These are phyloP conservation scores for Oldenlandia corymbosa DNA, from an alignment of 257 asterid species.

Conservation along the genomic window DNA sequence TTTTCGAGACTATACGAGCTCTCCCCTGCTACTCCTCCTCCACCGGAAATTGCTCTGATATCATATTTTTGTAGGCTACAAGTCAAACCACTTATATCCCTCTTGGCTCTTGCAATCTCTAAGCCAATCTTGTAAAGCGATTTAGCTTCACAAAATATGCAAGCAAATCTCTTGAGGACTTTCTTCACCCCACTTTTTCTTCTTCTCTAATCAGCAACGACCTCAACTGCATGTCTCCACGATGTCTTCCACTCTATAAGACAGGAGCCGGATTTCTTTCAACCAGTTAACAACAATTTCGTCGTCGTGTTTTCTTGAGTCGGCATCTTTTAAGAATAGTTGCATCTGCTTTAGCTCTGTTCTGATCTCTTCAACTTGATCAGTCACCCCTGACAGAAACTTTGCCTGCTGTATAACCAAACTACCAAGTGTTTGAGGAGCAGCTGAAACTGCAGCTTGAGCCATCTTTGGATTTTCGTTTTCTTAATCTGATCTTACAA, in stretches of 20 bases:
- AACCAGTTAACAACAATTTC: background rate
- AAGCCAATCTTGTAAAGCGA: background rate
- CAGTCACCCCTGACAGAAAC: background rate
- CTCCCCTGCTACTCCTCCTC: background rate
- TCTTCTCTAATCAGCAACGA: background rate
- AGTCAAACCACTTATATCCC: background rate
- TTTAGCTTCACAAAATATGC: background rate
- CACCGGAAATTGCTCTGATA: background rate
- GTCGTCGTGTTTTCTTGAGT: background rate
- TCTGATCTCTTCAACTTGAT: background rate
- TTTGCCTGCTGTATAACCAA: background rate
- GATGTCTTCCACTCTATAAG: constrained; percentile 10
- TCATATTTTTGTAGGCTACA: background rate
- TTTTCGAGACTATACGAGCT: background rate
- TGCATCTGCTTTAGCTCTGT: constrained; percentile 5
- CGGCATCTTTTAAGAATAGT: constrained; percentile 5
- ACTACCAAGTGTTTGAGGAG: background rate
- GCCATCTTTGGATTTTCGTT: background rate
- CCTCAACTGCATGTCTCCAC: background rate
- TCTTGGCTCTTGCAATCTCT: background rate
- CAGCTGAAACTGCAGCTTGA: background rate
- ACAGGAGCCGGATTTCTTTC: background rate
- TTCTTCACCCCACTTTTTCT: background rate
- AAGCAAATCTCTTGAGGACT: background rate
- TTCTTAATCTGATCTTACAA: no score